Percentiles rank a stretch among this genome's conserved stretches.
Conservation (phyloP, 1,139 yeast genomes). For the Protomyces macrosporus region DNA sequence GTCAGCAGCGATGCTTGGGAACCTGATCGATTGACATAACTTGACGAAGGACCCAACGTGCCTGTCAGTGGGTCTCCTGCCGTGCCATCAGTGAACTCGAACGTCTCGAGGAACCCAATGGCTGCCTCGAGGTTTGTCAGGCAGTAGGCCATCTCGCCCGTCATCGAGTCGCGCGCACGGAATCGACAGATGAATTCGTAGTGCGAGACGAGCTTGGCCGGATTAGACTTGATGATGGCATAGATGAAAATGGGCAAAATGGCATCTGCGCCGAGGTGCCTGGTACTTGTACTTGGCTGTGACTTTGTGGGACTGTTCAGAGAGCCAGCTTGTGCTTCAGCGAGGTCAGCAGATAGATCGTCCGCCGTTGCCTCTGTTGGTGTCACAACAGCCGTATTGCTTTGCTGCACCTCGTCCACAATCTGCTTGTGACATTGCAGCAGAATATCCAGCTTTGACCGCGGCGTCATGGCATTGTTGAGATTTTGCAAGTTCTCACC, state of each 20-base stretch:
- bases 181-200: conserved; percentile 52
- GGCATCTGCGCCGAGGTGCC: conserved; percentile 44
- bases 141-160: conserved; percentile 53
- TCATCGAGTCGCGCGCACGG: conserved; percentile 46
- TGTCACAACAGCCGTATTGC: conserved; percentile 7
- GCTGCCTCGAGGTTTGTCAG: conserved; percentile 63
- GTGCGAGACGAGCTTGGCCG: conserved; percentile 48
- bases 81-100: conserved; percentile 32
- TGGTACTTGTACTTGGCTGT: not conserved
- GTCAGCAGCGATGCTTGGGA: not conserved
- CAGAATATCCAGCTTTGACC: conserved; percentile 26
- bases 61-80: conserved; percentile 2
- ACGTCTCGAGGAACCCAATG: conserved; percentile 47
- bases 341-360: not conserved
- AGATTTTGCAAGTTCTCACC: conserved; percentile 17
- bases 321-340: not conserved
- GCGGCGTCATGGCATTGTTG: conserved; percentile 25
- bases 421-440: conserved; percentile 26
- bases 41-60: not conserved
- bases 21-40: not conserved
- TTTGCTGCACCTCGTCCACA: conserved; percentile 23
- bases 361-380: not conserved
- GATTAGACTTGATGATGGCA: conserved; percentile 45
- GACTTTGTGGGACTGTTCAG: not conserved
- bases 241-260: conserved; percentile 54